These are phyloP conservation scores for Novymonas esmeraldas DNA, from an alignment of 208 protist species.

Conservation along the genomic window DNA sequence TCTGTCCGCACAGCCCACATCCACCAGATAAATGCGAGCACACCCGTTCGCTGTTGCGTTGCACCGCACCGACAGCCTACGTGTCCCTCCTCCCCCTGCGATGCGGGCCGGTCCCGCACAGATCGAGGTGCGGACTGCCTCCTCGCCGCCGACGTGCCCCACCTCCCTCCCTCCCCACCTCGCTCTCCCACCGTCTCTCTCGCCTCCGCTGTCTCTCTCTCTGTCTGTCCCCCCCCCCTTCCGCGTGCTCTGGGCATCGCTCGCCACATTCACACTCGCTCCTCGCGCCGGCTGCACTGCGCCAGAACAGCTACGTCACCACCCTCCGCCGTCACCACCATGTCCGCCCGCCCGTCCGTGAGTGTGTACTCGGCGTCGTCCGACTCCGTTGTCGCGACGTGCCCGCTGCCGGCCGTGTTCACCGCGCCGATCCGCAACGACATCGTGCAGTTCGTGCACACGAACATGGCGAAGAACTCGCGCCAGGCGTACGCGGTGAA, in stretches of 20 bases:
- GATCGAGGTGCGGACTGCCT: too few species aligned
- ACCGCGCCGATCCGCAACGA: conserved; percentile 85
- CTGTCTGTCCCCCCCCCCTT: too few species aligned
- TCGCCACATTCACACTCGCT: too few species aligned
- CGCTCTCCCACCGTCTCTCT: neutral
- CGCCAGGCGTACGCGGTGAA: conserved; percentile 97
- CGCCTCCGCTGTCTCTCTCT: neutral
- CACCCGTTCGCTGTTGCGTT: too few species aligned
- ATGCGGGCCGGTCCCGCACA: too few species aligned
- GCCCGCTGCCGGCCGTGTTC: conserved; percentile 84
- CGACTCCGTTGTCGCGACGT: conserved; percentile 76
- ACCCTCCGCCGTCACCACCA: conserved; percentile 40
- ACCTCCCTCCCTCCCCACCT: neutral
- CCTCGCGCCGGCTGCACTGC: too few species aligned
- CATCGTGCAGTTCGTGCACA: conserved; percentile 96
- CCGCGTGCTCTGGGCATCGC: too few species aligned
- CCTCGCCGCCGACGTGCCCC: too few species aligned
- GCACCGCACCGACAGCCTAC: too few species aligned
- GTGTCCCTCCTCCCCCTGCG: too few species aligned
- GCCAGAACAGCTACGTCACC: conserved; percentile 8
- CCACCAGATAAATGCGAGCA: too few species aligned
- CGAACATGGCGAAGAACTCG: conserved; percentile 98
- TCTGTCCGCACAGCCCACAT: too few species aligned
- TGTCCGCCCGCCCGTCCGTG: conserved; percentile 86
- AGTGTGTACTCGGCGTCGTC: conserved; percentile 87